Evolutionary conservation across 148 eudicot species (phyloP), one percentile per base, ranked within the genome.

Genomic region (Oxyria digyna): DNA sequence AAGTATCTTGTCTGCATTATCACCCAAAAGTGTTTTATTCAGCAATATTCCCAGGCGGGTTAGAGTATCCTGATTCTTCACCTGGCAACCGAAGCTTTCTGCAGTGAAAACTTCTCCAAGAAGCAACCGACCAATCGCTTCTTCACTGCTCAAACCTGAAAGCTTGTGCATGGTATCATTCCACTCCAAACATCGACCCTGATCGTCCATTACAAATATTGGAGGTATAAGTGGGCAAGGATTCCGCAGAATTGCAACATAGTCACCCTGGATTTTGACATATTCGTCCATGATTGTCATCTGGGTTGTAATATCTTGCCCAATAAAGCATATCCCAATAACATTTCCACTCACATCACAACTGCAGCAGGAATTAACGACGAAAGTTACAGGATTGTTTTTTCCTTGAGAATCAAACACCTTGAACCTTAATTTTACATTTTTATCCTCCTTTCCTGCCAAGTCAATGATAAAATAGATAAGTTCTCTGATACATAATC

Each of bases 151-250:
- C 64, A 85, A 69, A 67, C 93, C 96, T 23, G 93, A 81, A 32
- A 90, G 62, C 64, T 78, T 87, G 48, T 81, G 82, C 91, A 90
- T 90, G 8, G 88, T 79, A 69, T 80, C 83, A 55, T 87, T 90
- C 96, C 96, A 87, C 69, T 90, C 93, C 72, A 78, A 79, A 69
- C 96, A 90, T n/a, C 71, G 65, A n/a, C 91, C 96, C 69, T 82
- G 73, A 32, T 84, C 91, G 63, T 85, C 85, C 85, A 85, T 79
- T 72, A 85, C 76, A 73, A 90, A 87, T 71, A 90, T 87, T 17
- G 96, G 96, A 65, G 96, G 96, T 69, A 90, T 87, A 81, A 90
- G 88, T 20, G 82, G 76, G 75, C 73, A 79, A 21, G 84, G 89
- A 74, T 68, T 85, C 73, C 85, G 80, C 69, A 85, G 65, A 50